A percentile compares a stretch with the other conserved stretches of the same genome.
Conservation (phyloP, 805 yeast genomes). For the Alloascoidea africana region DNA sequence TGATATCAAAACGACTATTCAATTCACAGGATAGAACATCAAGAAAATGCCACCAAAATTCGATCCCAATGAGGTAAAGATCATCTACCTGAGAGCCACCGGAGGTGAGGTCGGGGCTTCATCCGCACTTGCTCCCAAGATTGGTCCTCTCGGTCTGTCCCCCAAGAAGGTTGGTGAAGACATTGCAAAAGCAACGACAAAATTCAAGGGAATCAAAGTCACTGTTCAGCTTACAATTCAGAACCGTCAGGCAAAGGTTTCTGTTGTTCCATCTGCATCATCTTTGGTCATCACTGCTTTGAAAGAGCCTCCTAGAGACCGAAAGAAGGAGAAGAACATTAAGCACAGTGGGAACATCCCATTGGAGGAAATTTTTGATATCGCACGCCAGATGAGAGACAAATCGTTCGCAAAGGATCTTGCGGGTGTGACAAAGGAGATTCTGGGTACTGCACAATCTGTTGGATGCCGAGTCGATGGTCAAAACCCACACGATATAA, state of each 20-base stretch:
- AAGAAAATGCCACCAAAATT: constrained; percentile 88
- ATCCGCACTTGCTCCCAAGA: constrained; percentile 99
- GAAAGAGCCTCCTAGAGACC: constrained; percentile 99
- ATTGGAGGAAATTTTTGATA: constrained; percentile 88
- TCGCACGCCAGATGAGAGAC: constrained; percentile 95
- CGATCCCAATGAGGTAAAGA: constrained; percentile 97
- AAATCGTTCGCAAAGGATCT: constrained; percentile 97
- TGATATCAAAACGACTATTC: no score
- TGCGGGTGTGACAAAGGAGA: constrained; percentile 95
- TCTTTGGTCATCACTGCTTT: constrained; percentile 97
- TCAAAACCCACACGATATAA: constrained; percentile 98
- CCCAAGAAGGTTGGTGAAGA: constrained; percentile 99
- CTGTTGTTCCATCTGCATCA: constrained; percentile 99
- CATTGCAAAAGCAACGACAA: constrained; percentile 98
- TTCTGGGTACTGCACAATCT: constrained; percentile 98
- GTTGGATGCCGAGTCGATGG: constrained; percentile 99
- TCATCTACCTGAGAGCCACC: constrained; percentile 97
- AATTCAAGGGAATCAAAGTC: constrained; percentile 98
- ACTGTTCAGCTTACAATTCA: constrained; percentile 97
- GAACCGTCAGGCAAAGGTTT: constrained; percentile 98
- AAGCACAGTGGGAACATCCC: constrained; percentile 99
- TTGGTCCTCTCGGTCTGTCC: constrained; percentile 99
- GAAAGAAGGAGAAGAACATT: constrained; percentile 99
- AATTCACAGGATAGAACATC: constrained; percentile 6
- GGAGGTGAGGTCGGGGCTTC: constrained; percentile 99